phyloP scores from a whole-genome alignment of 75 land plant genomes.

The Pinus albicaulis region DNA sequence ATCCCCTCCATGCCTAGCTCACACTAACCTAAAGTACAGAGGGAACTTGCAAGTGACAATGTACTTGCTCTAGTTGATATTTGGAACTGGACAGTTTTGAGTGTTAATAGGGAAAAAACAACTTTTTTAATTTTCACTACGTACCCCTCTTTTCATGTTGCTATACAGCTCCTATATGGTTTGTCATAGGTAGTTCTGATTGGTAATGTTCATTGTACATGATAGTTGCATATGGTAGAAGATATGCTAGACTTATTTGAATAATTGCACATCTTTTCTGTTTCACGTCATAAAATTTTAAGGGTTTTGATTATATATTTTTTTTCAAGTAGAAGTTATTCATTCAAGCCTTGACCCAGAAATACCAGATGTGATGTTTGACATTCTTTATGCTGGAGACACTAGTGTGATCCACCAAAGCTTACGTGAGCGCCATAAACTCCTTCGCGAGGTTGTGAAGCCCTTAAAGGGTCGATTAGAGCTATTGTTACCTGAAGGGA shows the following conservation, averaged over 20 bases:
- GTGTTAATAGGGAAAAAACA: no score
- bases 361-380: conserved; percentile 82
- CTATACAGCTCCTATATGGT: not conserved
- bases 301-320: not conserved
- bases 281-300: not conserved
- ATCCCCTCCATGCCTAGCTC: no score
- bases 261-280: not conserved
- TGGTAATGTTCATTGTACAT: not conserved
- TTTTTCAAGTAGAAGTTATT: not conserved
- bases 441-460: conserved; percentile 66
- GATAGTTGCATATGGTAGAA: not conserved
- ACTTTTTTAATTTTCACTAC: not conserved
- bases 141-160: not conserved
- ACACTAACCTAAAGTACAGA: no score
- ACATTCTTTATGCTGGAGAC: conserved; percentile 87
- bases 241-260: not conserved
- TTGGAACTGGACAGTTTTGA: no score
- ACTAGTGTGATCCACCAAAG: conserved; percentile 92
- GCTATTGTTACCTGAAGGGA: conserved; percentile 69
- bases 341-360: conserved; percentile 21
- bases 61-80: no score
- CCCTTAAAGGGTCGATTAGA: conserved; percentile 80
- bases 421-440: conserved; percentile 75
- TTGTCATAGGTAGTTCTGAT: not conserved
- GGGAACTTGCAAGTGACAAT: no score